Percentiles rank a stretch among this genome's conserved stretches.
phyloP scores from a whole-genome alignment of 2,329 filamentous ascomycete genomes.

The Dactylellina sp. region DNA sequence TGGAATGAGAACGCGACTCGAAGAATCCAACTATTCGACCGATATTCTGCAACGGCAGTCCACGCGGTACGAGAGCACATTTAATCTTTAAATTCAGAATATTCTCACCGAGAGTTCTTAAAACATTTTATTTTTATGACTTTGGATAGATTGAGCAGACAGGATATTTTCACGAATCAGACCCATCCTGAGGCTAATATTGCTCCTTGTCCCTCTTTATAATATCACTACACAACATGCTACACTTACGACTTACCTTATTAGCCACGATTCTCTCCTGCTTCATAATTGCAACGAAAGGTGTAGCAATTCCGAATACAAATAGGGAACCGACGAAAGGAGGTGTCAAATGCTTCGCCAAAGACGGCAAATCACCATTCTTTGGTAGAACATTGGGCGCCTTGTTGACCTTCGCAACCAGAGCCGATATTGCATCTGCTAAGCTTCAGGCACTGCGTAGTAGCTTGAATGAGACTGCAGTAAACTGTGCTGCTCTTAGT shows the following conservation, averaged over 20 bases:
- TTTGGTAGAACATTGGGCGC: not conserved
- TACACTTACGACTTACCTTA: not conserved
- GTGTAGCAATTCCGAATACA: not conserved
- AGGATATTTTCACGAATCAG: too few species aligned
- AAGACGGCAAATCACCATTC: not conserved
- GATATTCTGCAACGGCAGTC: too few species aligned
- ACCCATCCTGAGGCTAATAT: too few species aligned
- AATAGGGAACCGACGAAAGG: not conserved
- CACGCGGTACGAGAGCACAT: too few species aligned
- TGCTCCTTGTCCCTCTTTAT: too few species aligned
- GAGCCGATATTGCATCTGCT: not conserved
- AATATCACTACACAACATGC: too few species aligned
- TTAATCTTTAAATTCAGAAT: too few species aligned
- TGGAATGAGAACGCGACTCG: too few species aligned
- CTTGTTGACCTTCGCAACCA: not conserved
- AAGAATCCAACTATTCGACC: too few species aligned
- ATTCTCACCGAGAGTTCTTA: too few species aligned
- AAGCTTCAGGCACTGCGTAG: not conserved
- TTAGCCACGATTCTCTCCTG: not conserved
- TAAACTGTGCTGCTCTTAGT: not conserved
- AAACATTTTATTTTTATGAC: too few species aligned
- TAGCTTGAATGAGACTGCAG: not conserved
- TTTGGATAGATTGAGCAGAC: too few species aligned
- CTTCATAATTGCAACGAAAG: not conserved
- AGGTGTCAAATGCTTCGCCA: constrained; percentile 3